Conservation (phyloP, 1,139 yeast genomes). For the Williopsis jadinii region DNA sequence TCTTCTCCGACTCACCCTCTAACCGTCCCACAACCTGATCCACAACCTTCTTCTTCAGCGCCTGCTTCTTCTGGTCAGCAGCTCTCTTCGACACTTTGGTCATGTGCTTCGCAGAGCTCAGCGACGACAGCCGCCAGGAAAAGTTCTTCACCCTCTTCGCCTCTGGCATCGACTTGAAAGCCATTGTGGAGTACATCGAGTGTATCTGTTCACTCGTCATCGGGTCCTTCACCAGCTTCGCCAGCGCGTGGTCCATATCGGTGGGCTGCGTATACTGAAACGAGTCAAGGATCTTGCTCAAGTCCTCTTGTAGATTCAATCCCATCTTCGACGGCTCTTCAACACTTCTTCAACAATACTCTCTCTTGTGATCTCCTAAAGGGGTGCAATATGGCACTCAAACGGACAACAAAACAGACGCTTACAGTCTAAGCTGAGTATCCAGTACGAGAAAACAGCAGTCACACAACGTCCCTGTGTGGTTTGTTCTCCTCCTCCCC, state of each 20-base stretch:
- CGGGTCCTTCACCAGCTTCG: constrained; percentile 6
- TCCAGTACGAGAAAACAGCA: no score
- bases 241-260: constrained; percentile 3
- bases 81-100: constrained; percentile 1
- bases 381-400: no score
- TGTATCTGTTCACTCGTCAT: constrained; percentile 8
- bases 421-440: no score
- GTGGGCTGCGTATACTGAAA: constrained; percentile 2
- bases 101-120: constrained; percentile 1
- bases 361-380: no score
- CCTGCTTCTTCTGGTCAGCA: not conserved
- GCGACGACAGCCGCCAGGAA: constrained; percentile 10
- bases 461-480: no score
- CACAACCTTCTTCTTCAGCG: not conserved
- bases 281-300: constrained; percentile 10
- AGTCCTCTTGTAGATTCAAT: constrained; percentile 7
- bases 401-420: no score
- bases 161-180: constrained; percentile 9
- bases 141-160: constrained; percentile 9
- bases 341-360: no score
- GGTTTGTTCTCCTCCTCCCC: no score
- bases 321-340: no score
- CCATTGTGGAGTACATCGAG: constrained; percentile 7
- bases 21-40: not conserved
- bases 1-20: not conserved